Conservation (phyloP, 306 rosid species). For the Styphnolobium japonicum region DNA sequence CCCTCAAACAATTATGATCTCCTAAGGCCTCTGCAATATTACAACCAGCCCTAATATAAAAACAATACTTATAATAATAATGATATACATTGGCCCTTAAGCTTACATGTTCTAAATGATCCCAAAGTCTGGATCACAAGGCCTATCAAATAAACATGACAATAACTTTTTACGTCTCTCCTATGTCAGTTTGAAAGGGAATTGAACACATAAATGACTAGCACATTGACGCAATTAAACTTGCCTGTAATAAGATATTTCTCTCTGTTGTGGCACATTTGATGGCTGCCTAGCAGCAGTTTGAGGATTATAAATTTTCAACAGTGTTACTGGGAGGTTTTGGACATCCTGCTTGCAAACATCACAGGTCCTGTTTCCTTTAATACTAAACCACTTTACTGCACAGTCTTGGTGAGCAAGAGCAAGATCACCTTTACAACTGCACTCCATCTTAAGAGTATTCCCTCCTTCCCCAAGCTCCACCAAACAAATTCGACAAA, state of each 20-base stretch:
- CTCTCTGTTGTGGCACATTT: slow-evolving; percentile 41
- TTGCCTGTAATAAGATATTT: slow-evolving; percentile 53
- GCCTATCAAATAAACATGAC: neutral
- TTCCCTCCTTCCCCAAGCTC: slow-evolving; percentile 84
- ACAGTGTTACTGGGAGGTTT: slow-evolving; percentile 78
- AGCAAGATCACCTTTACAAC: slow-evolving; percentile 96
- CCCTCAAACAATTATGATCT: neutral
- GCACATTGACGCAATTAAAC: slow-evolving; percentile 17
- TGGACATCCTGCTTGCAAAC: slow-evolving; percentile 80
- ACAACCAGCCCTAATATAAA: neutral
- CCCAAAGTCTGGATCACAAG: neutral
- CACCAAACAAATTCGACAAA: slow-evolving; percentile 82
- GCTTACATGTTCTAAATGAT: neutral
- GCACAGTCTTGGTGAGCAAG: slow-evolving; percentile 96
- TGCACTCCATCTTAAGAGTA: slow-evolving; percentile 88
- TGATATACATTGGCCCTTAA: neutral
- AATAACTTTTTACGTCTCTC: neutral
- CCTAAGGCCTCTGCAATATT: neutral
- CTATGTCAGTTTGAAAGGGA: slow-evolving; percentile 6
- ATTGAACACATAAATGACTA: slow-evolving; percentile 8
- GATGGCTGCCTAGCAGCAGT: slow-evolving; percentile 34
- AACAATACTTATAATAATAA: no score
- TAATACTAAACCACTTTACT: slow-evolving; percentile 90
- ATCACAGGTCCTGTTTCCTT: slow-evolving; percentile 90
- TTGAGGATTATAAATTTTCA: slow-evolving; percentile 57